Evolutionary conservation across 2,329 filamentous ascomycete species (phyloP), one percentile per base, ranked within the genome.

Genomic region (Epichloe brachyelytri): DNA sequence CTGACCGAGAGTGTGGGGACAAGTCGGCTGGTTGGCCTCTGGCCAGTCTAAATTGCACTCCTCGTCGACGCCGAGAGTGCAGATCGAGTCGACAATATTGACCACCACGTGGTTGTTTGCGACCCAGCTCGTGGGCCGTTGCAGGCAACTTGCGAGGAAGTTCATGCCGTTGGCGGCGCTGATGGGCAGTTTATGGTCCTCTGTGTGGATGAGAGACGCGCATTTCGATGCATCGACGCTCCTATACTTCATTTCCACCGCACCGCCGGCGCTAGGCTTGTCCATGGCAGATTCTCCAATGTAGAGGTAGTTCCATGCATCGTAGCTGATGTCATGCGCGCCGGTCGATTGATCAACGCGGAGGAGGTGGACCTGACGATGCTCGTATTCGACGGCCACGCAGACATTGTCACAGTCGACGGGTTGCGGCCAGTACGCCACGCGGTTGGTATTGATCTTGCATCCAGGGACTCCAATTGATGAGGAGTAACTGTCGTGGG

Each of bases 281-380:
- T 69, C 61, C 2, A 65, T 66, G 4, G 77, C 77, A 3, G 68
- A 67, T 49, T 71, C 52, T 51, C 74, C 74, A 0, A 71, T 75
- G 46, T 65, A 59, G n/a, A 82, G 74, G 56, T 77, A 78, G 65
- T 79, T 80, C 76, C 77, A 82, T 20, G 78, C 78, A 57, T 81
- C 78, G 68, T 80, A 82, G 60, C 68, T 73, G 60, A 82, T 69
- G 61, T 82, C 79, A 63, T 79, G 62, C 33, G 78, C 78, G 51
- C 77, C 77, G 51, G 70, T 67, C 0, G 77, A 81, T 55, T 72
- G 68, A 64, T 82, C 79, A 58, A 82, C 65, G 59, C 74, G 75
- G 40, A 82, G 71, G 45, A 88, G 78, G 54, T 79, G 71, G 53
- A 83, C 67, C 22, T 65, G 67, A 46, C 77, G 75, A 51, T 67